Base-by-base conservation (phyloP, 1,139 yeast genomes). In the Debaryomycetaceae sp. region DNA sequence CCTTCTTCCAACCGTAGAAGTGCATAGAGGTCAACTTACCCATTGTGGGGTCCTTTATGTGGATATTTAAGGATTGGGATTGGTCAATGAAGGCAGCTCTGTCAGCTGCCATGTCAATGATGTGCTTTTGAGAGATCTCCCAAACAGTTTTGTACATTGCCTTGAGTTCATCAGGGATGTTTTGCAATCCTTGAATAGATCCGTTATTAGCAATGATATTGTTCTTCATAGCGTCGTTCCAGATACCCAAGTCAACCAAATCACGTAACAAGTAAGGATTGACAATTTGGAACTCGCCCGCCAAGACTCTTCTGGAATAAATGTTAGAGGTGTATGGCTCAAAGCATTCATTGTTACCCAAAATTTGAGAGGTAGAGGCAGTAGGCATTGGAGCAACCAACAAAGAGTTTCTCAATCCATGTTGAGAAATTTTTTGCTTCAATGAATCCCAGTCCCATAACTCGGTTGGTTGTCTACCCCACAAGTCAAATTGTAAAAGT, bases 21-120 rank as follows among this genome's bases (percentile, higher is more conserved):
- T 93, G 98, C 95, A 91, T 91, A 58, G 91, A 81, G n/a, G 98
- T 91, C 53, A 93, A 76, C 65, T 91, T 91, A 50, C 96, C 95
- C 83, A 87, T 83, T 1, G 97, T 87, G 42, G 97, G 97, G 46
- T 84, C 81, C 62, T 80, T 83, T 65, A 91, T 75, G 70, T 87
- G 87, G 55, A 91, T 82, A 66, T 91, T 93, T 78, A 93, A 74
- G 45, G 95, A 83, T 70, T 93, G 98, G 51, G 95, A 87, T 68
- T 93, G 99, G 66, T 93, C 99, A 60, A 93, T 85, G 68, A 81
- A 93, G 27, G 95, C 89, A 39, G 93, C 87, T 59, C 99, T 80
- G 61, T 90, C 98, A 39, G 97, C 96, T 42, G 98, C 96, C 93
- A 93, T 81, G 59, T 91, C 97, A 54, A 93, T 85, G 50, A 93